Evolutionary conservation across 2,329 filamentous ascomycete species (phyloP).

Genomic region (Botrytis deweyae): DNA sequence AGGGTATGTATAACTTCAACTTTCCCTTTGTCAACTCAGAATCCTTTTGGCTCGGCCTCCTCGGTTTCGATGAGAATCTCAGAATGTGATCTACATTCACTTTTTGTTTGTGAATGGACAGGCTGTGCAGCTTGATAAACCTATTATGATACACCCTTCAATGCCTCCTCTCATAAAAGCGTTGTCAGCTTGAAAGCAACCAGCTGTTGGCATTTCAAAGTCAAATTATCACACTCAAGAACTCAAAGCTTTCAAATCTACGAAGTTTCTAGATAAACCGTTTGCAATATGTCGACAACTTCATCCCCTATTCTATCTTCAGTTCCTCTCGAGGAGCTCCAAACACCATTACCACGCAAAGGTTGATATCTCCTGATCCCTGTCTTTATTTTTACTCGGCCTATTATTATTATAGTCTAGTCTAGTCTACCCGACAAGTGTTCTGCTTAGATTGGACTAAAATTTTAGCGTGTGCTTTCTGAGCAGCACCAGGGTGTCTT

Average conservation of each 20-base stretch:
- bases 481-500: not conserved
- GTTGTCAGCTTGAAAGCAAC: not conserved
- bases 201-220: not conserved
- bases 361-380: not conserved
- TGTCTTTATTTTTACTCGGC: not conserved
- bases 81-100: not conserved
- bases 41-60: not conserved
- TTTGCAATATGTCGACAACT: not conserved
- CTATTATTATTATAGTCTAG: not conserved
- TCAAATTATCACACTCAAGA: not conserved
- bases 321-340: not conserved
- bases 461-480: not conserved
- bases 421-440: slow-evolving; percentile 4
- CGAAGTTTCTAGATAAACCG: not conserved
- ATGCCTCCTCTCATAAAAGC: not conserved
- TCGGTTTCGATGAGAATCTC: not conserved
- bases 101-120: not conserved
- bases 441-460: not conserved
- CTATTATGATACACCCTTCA: not conserved
- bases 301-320: not conserved
- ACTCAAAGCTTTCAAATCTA: not conserved
- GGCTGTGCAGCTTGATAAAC: not conserved
- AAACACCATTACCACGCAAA: not conserved
- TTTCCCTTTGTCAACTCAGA: not conserved
- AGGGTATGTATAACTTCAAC: slow-evolving; percentile 58